These are phyloP conservation scores for Dendrocalamus latiflorus DNA, from an alignment of 202 grass and related monocot genomes.

Conservation along the genomic window DNA sequence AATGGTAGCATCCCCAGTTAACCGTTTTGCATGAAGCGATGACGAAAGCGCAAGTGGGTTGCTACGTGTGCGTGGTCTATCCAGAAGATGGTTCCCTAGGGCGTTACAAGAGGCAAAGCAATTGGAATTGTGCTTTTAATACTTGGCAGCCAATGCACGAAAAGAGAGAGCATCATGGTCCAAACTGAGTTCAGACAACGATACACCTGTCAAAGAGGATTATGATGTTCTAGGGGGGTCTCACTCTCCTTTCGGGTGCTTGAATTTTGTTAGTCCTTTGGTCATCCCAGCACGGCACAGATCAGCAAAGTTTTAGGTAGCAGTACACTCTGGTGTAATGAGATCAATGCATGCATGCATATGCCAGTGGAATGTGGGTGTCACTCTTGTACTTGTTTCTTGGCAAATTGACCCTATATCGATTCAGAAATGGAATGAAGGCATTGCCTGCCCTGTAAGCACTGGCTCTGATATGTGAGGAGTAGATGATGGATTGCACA, in stretches of 20 bases:
- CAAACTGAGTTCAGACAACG: background rate
- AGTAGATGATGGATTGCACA: background rate
- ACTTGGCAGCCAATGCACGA: background rate
- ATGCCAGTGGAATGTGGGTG: background rate
- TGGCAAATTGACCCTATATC: background rate
- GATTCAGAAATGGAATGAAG: background rate
- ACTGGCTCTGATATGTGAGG: background rate
- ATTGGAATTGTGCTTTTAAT: background rate
- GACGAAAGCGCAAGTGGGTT: no score
- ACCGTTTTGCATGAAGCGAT: no score
- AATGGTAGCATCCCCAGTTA: no score
- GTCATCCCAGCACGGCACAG: slow-evolving; percentile 24
- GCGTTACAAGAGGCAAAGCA: no score
- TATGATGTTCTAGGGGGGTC: slow-evolving; percentile 1
- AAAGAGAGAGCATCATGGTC: background rate
- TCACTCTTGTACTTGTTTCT: background rate
- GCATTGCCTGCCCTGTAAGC: background rate
- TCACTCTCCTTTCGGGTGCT: background rate
- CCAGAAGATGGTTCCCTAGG: no score
- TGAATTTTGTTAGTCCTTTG: background rate
- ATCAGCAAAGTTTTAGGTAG: slow-evolving; percentile 27
- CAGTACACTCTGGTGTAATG: slow-evolving; percentile 17
- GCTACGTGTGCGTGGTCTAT: no score
- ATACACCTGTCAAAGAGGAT: slow-evolving; percentile 11
- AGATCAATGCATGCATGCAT: background rate